These are phyloP conservation scores for Trypanosoma rangeli DNA, from an alignment of 208 protist species.

Conservation along the genomic window DNA sequence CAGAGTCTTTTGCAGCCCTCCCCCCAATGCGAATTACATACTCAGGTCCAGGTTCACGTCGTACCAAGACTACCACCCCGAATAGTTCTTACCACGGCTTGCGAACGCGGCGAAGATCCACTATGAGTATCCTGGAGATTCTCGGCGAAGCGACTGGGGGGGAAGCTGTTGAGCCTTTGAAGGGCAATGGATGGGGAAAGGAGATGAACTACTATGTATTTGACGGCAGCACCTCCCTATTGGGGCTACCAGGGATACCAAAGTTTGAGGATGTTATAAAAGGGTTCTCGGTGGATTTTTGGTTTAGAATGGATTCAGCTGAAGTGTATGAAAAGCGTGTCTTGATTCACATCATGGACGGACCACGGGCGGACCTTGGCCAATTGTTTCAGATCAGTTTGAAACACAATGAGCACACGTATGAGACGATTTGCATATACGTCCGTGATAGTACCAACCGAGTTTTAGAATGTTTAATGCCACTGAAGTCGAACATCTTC, in stretches of 20 bases:
- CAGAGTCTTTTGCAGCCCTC: conserved; percentile 42
- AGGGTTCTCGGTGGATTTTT: conserved; percentile 82
- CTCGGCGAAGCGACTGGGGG: conserved; percentile 24
- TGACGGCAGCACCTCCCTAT: conserved; percentile 69
- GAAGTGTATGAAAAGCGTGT: conserved; percentile 50
- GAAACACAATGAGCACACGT: conserved; percentile 77
- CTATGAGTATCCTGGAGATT: conserved; percentile 45
- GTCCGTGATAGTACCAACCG: conserved; percentile 82
- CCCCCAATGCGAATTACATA: conserved; percentile 32
- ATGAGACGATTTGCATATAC: conserved; percentile 64
- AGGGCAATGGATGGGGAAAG: conserved; percentile 82
- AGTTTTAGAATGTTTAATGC: conserved; percentile 77
- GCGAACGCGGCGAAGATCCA: conserved; percentile 62
- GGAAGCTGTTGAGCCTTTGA: conserved; percentile 36
- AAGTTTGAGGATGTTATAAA: conserved; percentile 84
- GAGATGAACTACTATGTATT: conserved; percentile 58
- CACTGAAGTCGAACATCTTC: conserved; percentile 27
- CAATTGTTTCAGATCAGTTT: conserved; percentile 83
- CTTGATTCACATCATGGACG: conserved; percentile 83
- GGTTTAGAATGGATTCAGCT: conserved; percentile 72
- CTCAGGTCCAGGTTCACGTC: conserved; percentile 15
- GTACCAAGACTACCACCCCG: conserved; percentile 26
- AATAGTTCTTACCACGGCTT: conserved; percentile 58
- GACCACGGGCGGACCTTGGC: conserved; percentile 68
- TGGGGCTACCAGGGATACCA: conserved; percentile 82